Evolutionary conservation across 208 protist species (phyloP), one percentile per base, ranked within the genome.

Genomic region (Novymonas esmeraldas): DNA sequence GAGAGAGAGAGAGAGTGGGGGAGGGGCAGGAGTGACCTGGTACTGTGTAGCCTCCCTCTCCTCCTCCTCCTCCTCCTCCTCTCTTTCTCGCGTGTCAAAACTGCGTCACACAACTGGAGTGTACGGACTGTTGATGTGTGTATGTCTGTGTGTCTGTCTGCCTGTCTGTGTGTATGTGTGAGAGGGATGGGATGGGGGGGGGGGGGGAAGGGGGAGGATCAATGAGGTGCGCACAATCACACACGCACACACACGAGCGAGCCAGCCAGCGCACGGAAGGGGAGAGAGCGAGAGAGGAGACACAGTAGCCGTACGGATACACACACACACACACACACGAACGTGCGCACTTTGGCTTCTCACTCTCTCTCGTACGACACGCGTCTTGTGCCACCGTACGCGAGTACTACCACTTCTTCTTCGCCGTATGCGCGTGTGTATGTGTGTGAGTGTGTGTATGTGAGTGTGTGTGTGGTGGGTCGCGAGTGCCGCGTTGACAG

Each of bases 271-370:
- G n/a, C n/a, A n/a, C n/a, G 4, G 26, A 10, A 10, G 11, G 5
- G 48, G 22, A 31, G 22, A 11, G 48, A 6, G 26, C 10, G 5
- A 31, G 48, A 28, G 48, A 31, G 48, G 13, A 39, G 33, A 38
- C 7, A 38, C 24, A 56, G 33, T 16, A 56, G 50, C 50, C 6
- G 50, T 28, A 52, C n/a, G 2, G 11, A 13, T 16, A 13, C 7
- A 13, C 48, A 52, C 48, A 52, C 48, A 52, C 48, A 52, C 48
- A 52, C 48, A 52, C 48, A 26, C 48, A 52, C 48, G 28, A 13
- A 13, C 48, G 28, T 20, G 4, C 2, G 48, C 24, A 52, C 20
- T 0, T 22, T 52, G 18, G 18, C 22, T 48, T 48, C 22, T n/a
- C 1, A n/a, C 16, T 48, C 44, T n/a, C n/a, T n/a, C n/a, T n/a